Percentiles rank a stretch among this genome's conserved stretches.
phyloP scores from a whole-genome alignment of 2,329 filamentous ascomycete genomes.

The Coniochaeta hoffmannii region DNA sequence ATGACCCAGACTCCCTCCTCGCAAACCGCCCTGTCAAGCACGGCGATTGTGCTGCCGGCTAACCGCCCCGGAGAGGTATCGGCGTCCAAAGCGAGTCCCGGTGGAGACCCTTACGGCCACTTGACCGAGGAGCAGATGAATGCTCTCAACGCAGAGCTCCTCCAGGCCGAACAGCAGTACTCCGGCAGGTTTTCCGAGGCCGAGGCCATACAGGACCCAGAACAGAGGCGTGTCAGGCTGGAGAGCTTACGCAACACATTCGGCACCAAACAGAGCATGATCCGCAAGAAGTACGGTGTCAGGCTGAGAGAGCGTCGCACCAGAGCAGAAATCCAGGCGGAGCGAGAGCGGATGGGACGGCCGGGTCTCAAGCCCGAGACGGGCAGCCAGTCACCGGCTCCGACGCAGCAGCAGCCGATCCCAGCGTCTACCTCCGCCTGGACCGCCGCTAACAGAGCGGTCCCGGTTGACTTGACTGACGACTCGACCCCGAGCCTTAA shows the following conservation, averaged over 20 bases:
- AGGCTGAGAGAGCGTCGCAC: constrained; percentile 41
- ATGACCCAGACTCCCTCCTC: not conserved
- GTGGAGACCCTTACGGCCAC: constrained; percentile 32
- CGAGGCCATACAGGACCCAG: constrained; percentile 25
- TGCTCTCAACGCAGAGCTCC: constrained; percentile 28
- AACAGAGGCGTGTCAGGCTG: constrained; percentile 22
- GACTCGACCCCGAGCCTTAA: constrained; percentile 16
- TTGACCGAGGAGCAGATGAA: constrained; percentile 24
- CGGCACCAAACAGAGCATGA: constrained; percentile 48
- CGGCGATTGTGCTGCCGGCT: not conserved
- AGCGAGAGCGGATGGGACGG: constrained; percentile 32
- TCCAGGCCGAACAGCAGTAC: constrained; percentile 28
- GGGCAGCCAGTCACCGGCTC: not conserved
- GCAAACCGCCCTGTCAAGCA: not conserved
- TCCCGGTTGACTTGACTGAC: constrained; percentile 5
- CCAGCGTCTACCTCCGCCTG: constrained; percentile 7
- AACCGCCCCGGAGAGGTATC: not conserved
- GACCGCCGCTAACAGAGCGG: constrained; percentile 14
- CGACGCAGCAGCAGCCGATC: not conserved
- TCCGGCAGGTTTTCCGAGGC: constrained; percentile 34
- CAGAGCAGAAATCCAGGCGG: constrained; percentile 35
- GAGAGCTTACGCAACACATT: constrained; percentile 43
- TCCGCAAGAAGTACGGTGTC: constrained; percentile 52
- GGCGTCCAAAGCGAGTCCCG: not conserved
- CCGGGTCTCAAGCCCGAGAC: not conserved